Percentiles rank a stretch among this genome's conserved stretches.
Conservation (phyloP, 257 asterid species). For the Lantana camara region DNA sequence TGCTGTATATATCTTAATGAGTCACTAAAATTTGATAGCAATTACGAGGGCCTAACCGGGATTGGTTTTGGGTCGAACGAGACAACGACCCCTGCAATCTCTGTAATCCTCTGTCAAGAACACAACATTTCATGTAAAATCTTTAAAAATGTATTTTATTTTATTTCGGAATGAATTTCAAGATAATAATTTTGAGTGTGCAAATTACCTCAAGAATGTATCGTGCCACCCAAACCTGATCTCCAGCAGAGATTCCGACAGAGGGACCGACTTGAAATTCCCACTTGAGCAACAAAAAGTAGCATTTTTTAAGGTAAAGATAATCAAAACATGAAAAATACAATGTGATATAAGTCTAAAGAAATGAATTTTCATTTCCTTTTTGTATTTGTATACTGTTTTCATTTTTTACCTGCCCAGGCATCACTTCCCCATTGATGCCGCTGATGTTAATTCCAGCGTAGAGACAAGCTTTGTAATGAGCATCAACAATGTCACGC, state of each 20-base stretch:
- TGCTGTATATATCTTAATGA: not conserved
- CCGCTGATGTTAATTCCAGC: constrained; percentile 85
- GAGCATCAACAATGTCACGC: constrained; percentile 75
- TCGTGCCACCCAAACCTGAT: constrained; percentile 81
- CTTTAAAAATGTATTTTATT: not conserved
- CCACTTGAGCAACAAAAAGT: constrained; percentile 47
- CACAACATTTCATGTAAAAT: not conserved
- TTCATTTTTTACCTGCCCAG: constrained; percentile 58
- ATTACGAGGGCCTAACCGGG: constrained; percentile 36
- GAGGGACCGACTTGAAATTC: constrained; percentile 88
- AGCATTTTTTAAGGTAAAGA: not conserved
- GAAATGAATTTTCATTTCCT: not conserved
- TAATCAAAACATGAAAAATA: not conserved
- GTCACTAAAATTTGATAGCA: too few relatives aligned
- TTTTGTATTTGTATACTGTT: not conserved
- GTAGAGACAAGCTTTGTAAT: constrained; percentile 75
- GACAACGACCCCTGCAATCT: constrained; percentile 69
- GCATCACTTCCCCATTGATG: constrained; percentile 85
- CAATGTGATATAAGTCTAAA: not conserved
- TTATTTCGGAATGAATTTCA: not conserved
- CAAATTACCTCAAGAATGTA: constrained; percentile 73
- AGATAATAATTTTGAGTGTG: not conserved
- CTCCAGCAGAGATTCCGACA: constrained; percentile 80
- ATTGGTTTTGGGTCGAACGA: constrained; percentile 85
- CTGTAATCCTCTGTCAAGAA: constrained; percentile 74